Base-by-base conservation (phyloP, 257 asterid species). In the Verbena officinalis region DNA sequence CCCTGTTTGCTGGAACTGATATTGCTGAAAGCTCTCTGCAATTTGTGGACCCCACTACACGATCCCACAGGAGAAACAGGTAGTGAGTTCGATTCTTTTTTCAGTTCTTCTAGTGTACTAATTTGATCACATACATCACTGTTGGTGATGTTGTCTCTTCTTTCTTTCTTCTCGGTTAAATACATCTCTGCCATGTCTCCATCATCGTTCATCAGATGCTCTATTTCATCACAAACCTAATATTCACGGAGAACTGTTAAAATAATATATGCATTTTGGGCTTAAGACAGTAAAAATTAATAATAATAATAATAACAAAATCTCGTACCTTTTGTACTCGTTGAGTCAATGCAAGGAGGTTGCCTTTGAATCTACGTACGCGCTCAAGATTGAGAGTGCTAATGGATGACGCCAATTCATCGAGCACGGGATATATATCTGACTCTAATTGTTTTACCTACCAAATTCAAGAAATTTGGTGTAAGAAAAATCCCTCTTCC, bases 131-230 rank as follows among this genome's bases (percentile, higher is more conserved):
- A 49, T 61, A 65, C 8, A 59, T 81, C 97, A 33, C 62, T 72
- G 67, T 46, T 74, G 73, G 77, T 51, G 43, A 71, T 63, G 27
- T 72, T 81, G 72, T 94, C 97, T 73, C 73, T 81, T 73, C 90
- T 84, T 70, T 84, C 91, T 70, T 90, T 94, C 86, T 94, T 94
- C 73, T 94, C 97, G 1, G 99, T 88, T 74, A 94, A 77, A 73
- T 94, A 94, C 99, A 94, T 94, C 85, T 90, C 98, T 1, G 97
- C 99, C 99, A 94, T 94, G 71, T 94, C 99, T 48, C 96, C 99
- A 49, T 94, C 99, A 72, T 94, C 99, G 57, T 94, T 84, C 97
- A 94, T 94, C 58, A 90, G 83, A 78, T 94, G 99, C 76, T 94
- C 99, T 59, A 94, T 90, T 76, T 86, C 97, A 74, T 84, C 96